These are phyloP conservation scores for Fusarium pilosicola DNA, from an alignment of 2,329 filamentous ascomycete genomes.

Conservation along the genomic window DNA sequence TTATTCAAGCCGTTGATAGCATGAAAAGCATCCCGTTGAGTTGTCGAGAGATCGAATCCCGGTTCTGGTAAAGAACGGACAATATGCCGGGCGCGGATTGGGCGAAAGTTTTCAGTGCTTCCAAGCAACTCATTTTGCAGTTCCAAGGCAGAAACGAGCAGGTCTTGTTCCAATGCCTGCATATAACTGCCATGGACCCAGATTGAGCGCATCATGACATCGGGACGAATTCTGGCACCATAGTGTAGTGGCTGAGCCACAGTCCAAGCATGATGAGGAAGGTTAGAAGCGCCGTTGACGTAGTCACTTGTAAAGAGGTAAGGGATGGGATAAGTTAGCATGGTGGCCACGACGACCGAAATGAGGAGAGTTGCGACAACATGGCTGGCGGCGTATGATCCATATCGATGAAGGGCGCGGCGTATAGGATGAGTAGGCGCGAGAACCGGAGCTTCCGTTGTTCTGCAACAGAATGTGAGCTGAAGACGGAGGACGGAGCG, in stretches of 20 bases:
- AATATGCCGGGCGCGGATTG: slow-evolving; percentile 51
- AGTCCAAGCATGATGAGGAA: slow-evolving; percentile 85
- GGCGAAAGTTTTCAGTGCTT: slow-evolving; percentile 65
- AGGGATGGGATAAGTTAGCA: slow-evolving; percentile 78
- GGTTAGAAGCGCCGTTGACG: slow-evolving; percentile 74
- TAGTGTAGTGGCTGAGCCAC: slow-evolving; percentile 72
- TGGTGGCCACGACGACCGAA: slow-evolving; percentile 75
- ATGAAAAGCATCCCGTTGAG: slow-evolving; percentile 65
- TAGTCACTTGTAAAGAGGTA: slow-evolving; percentile 80
- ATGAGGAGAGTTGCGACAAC: slow-evolving; percentile 78
- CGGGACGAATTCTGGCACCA: slow-evolving; percentile 61
- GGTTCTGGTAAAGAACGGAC: slow-evolving; percentile 44
- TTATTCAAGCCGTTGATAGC: slow-evolving; percentile 69
- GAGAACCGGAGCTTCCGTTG: slow-evolving; percentile 77
- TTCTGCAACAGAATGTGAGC: slow-evolving; percentile 59
- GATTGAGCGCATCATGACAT: slow-evolving; percentile 83
- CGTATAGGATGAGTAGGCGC: slow-evolving; percentile 73
- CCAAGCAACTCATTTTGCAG: slow-evolving; percentile 78
- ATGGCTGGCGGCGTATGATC: slow-evolving; percentile 75
- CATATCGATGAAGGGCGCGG: slow-evolving; percentile 73
- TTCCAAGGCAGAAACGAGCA: slow-evolving; percentile 73
- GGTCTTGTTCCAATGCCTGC: slow-evolving; percentile 73
- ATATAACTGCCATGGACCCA: slow-evolving; percentile 87
- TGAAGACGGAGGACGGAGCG: slow-evolving; percentile 17
- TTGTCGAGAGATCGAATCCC: slow-evolving; percentile 52